phyloP scores from a whole-genome alignment of 2,329 filamentous ascomycete genomes.

The Venturia pyrina region DNA sequence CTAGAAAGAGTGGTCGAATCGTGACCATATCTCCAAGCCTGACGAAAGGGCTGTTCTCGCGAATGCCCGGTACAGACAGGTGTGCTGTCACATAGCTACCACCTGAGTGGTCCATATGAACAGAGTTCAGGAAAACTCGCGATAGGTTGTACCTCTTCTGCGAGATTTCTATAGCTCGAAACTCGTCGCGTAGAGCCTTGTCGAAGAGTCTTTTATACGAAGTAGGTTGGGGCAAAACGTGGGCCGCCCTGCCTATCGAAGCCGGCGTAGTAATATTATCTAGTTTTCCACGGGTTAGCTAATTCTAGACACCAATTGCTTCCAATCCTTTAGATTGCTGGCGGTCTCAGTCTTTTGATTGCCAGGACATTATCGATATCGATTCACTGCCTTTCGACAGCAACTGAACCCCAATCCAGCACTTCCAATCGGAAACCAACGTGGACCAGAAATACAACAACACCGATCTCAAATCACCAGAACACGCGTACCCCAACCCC shows the following conservation, averaged over 20 bases:
- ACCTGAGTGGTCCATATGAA: background rate
- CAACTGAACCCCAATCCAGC: too few relatives aligned
- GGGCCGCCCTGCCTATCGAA: background rate
- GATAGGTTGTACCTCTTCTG: background rate
- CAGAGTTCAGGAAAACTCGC: background rate
- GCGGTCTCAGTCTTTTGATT: too few relatives aligned
- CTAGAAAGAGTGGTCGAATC: slow-evolving; percentile 21
- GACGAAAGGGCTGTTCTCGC: slow-evolving; percentile 24
- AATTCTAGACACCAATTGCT: background rate
- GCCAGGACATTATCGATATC: too few relatives aligned
- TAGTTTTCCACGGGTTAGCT: background rate
- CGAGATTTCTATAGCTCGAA: background rate
- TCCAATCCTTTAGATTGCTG: too few relatives aligned
- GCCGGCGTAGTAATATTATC: background rate
- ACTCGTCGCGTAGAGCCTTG: background rate
- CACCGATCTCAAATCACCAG: too few relatives aligned
- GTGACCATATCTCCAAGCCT: slow-evolving; percentile 24
- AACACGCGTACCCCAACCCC: too few relatives aligned
- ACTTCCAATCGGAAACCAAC: too few relatives aligned
- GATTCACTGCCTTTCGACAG: too few relatives aligned
- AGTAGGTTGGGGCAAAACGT: background rate
- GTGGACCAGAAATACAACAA: too few relatives aligned
- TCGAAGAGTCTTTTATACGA: background rate
- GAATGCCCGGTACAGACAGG: slow-evolving; percentile 20
- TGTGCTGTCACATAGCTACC: background rate